phyloP scores from a whole-genome alignment of 495 filamentous ascomycete species.

The Xylaria cubensis region DNA sequence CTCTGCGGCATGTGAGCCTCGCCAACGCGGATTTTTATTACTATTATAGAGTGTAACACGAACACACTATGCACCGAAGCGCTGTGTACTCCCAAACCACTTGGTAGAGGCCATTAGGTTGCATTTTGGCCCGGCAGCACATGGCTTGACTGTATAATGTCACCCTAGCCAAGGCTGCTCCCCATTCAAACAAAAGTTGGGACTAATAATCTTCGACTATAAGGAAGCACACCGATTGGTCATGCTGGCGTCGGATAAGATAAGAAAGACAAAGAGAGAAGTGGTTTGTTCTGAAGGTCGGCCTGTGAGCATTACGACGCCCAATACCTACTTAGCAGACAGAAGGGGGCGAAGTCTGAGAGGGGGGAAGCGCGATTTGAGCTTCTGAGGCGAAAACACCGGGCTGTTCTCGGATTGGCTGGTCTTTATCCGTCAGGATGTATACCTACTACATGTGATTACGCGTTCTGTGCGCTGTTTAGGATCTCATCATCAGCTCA shows the following conservation, averaged over 20 bases:
- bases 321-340: neutral
- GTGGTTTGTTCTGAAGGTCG: neutral
- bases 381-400: neutral
- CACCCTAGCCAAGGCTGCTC: neutral
- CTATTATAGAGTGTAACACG: neutral
- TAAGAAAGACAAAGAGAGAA: neutral
- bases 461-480: neutral
- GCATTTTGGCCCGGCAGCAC: constrained; percentile 13
- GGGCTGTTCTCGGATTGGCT: constrained; percentile 5
- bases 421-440: neutral
- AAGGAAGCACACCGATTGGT: constrained; percentile 16
- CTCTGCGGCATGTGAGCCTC: neutral
- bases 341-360: neutral
- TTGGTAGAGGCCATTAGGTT: constrained; percentile 22
- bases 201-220: neutral
- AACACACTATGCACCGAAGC: neutral
- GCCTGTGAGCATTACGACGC: neutral
- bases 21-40: neutral
- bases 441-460: constrained; percentile 4
- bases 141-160: constrained; percentile 21
- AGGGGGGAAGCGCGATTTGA: neutral
- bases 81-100: constrained; percentile 14
- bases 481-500: neutral
- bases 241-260: neutral
- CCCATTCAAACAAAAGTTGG: neutral